Evolutionary conservation across 2,329 filamentous ascomycete species (phyloP).

Genomic region (Fusarium equiseti): DNA sequence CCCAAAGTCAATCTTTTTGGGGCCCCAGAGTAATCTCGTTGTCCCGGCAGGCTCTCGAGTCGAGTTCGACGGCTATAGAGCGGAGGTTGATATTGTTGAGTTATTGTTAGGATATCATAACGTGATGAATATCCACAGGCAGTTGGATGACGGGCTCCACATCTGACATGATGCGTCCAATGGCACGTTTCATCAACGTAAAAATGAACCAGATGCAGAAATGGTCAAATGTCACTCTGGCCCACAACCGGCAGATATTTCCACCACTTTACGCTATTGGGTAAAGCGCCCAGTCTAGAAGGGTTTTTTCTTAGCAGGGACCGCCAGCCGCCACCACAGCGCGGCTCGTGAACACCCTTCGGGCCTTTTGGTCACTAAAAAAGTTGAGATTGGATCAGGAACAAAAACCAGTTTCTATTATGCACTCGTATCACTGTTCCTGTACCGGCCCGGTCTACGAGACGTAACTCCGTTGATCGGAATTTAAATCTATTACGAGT

Average conservation of each 20-base stretch:
- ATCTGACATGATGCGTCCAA: constrained; percentile 15
- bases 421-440: background rate
- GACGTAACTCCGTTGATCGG: constrained; percentile 11
- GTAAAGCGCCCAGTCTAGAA: constrained; percentile 17
- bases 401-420: constrained; percentile 4
- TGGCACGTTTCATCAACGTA: constrained; percentile 36
- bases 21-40: constrained; percentile 35
- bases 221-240: constrained; percentile 8
- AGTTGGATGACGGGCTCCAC: constrained; percentile 12
- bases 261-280: constrained; percentile 23
- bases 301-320: constrained; percentile 4
- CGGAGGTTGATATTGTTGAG: constrained; percentile 5
- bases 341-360: constrained; percentile 28
- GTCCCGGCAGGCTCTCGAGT: constrained; percentile 14
- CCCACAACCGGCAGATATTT: constrained; percentile 33
- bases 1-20: constrained; percentile 12
- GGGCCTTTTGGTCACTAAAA: constrained; percentile 29
- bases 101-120: constrained; percentile 42
- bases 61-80: background rate
- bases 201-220: constrained; percentile 12
- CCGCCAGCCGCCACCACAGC: constrained; percentile 30
- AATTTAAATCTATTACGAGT: constrained; percentile 25
- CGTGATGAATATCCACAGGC: constrained; percentile 34
- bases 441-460: constrained; percentile 5
- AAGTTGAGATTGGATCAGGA: constrained; percentile 3